These are phyloP conservation scores for Populus tremula DNA, from an alignment of 345 rosid genomes.

Conservation along the genomic window DNA sequence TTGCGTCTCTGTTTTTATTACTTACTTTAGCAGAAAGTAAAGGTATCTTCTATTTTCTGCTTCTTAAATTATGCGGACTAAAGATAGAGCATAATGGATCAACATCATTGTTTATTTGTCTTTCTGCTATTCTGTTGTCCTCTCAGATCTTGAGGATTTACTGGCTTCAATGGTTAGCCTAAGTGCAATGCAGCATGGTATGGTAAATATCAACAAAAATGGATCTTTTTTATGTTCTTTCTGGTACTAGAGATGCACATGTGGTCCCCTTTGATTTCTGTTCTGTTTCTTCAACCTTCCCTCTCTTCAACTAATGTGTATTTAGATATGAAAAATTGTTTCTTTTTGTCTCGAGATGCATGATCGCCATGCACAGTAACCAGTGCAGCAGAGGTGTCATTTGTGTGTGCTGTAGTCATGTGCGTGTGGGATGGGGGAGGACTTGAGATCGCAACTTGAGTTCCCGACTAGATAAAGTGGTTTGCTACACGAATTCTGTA, in stretches of 20 bases:
- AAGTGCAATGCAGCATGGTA: constrained; percentile 25
- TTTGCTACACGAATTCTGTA: too few relatives aligned
- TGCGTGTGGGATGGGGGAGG: too few relatives aligned
- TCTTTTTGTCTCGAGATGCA: neutral
- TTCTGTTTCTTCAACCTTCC: neutral
- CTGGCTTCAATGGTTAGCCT: constrained; percentile 28
- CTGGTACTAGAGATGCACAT: neutral
- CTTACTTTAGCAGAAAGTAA: constrained; percentile 46
- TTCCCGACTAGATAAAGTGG: too few relatives aligned
- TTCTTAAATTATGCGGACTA: neutral
- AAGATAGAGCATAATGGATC: neutral
- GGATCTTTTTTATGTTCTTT: neutral
- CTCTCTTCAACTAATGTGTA: neutral
- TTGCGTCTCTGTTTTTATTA: constrained; percentile 51
- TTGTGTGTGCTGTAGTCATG: too few relatives aligned
- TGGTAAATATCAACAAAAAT: constrained; percentile 31
- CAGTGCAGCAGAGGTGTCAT: too few relatives aligned
- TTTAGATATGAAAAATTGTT: neutral
- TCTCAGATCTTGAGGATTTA: constrained; percentile 40
- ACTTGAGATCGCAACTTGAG: too few relatives aligned
- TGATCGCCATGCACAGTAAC: too few relatives aligned
- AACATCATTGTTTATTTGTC: neutral
- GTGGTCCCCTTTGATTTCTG: neutral
- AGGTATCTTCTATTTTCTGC: constrained; percentile 37
- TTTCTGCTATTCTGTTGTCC: neutral